Conservation (phyloP, 805 yeast species). For the Metschnikowia cubensis region DNA sequence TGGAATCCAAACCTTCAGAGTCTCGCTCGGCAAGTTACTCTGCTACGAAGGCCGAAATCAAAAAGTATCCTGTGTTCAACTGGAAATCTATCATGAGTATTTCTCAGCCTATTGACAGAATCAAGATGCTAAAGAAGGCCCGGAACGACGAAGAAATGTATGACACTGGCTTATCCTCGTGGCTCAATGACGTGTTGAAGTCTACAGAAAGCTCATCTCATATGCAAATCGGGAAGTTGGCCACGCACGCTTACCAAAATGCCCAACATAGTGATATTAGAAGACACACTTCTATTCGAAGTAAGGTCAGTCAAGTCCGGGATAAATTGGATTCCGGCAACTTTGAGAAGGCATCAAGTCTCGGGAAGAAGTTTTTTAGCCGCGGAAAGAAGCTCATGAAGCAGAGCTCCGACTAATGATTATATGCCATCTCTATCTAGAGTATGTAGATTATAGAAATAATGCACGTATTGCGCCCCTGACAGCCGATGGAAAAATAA, state of each 20-base stretch:
- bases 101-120: slow-evolving; percentile 42
- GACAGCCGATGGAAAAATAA: background rate
- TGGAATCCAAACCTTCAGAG: background rate
- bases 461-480: background rate
- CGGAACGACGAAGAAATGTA: slow-evolving; percentile 39
- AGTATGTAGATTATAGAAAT: background rate
- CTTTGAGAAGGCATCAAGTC: slow-evolving; percentile 49
- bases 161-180: slow-evolving; percentile 56
- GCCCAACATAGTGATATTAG: slow-evolving; percentile 55
- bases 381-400: slow-evolving; percentile 52
- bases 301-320: slow-evolving; percentile 54
- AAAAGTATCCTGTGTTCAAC: slow-evolving; percentile 32
- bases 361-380: slow-evolving; percentile 53
- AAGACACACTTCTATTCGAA: slow-evolving; percentile 34
- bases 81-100: slow-evolving; percentile 40
- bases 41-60: background rate
- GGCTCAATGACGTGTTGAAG: slow-evolving; percentile 49
- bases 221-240: slow-evolving; percentile 50
- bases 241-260: slow-evolving; percentile 61
- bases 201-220: slow-evolving; percentile 30
- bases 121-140: slow-evolving; percentile 39
- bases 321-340: slow-evolving; percentile 41
- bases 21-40: background rate
- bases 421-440: background rate
- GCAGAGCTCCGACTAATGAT: slow-evolving; percentile 16